Conservation (phyloP, 108 stramenopile species). For the Pseudonitzschia pungens region DNA sequence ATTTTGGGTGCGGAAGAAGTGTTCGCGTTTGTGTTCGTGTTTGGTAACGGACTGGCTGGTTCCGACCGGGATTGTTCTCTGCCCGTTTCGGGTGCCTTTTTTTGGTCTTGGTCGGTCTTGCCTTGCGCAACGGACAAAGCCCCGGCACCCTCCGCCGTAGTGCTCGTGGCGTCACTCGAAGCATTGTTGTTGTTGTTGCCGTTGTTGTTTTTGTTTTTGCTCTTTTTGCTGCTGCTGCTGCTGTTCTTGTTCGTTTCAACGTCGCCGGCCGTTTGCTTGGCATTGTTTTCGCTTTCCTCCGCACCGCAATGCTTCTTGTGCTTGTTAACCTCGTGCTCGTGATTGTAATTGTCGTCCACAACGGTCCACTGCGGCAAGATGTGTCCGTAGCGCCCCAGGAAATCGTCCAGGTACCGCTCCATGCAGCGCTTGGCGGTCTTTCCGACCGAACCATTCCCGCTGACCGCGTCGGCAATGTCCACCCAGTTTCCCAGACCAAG, state of each 20-base stretch:
- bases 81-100: neutral
- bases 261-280: constrained; percentile 15
- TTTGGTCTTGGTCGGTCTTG: too few relatives aligned
- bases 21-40: neutral
- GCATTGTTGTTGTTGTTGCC: too few relatives aligned
- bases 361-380: constrained; percentile 83
- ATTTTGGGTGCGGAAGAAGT: neutral
- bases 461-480: constrained; percentile 81
- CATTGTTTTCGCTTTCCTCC: constrained; percentile 8
- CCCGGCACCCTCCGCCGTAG: too few relatives aligned
- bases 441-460: constrained; percentile 55
- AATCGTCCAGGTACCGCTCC: constrained; percentile 90
- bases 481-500: constrained; percentile 89
- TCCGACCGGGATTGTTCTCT: neutral
- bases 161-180: neutral
- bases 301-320: too few relatives aligned
- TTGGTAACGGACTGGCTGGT: neutral
- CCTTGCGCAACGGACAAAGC: too few relatives aligned
- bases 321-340: too few relatives aligned
- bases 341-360: constrained; percentile 49
- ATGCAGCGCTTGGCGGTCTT: constrained; percentile 89
- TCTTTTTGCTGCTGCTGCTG: too few relatives aligned
- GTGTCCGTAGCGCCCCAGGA: constrained; percentile 83
- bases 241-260: neutral
- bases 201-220: too few relatives aligned